These are phyloP conservation scores for Naganishia randhawae DNA, from an alignment of 768 basidiomycete species.

Conservation along the genomic window DNA sequence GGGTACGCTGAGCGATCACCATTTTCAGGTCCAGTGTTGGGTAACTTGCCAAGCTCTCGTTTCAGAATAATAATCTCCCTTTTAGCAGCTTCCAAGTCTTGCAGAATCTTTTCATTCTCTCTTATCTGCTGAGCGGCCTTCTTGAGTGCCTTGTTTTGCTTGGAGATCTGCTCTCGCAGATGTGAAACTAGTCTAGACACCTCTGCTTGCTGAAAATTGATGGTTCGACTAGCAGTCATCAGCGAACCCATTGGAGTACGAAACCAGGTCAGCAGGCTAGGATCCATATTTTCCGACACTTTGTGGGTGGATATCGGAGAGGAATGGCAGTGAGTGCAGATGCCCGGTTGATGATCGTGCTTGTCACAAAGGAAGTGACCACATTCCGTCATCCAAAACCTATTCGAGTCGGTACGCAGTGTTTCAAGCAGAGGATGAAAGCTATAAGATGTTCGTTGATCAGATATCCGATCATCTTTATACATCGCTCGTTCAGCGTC, in stretches of 20 bases:
- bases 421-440: conserved; percentile 22
- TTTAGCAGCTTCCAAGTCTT: background rate
- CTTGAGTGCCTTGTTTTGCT: conserved; percentile 25
- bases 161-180: conserved; percentile 20
- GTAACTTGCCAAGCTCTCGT: background rate
- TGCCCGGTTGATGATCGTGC: conserved; percentile 25
- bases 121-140: conserved; percentile 26
- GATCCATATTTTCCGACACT: conserved; percentile 23
- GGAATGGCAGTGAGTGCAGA: conserved; percentile 21
- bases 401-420: conserved; percentile 10
- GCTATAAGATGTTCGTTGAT: background rate
- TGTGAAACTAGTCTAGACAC: conserved; percentile 21
- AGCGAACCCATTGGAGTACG: conserved; percentile 17
- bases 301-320: conserved; percentile 22
- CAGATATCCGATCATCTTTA: background rate
- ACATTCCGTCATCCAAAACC: conserved; percentile 33
- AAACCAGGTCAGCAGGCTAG: conserved; percentile 26
- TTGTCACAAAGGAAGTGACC: conserved; percentile 31
- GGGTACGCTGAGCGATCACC: background rate
- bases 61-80: conserved; percentile 14
- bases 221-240: conserved; percentile 8
- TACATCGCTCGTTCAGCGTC: too few relatives aligned
- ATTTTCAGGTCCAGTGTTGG: background rate
- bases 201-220: conserved; percentile 24
- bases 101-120: conserved; percentile 16